These are phyloP conservation scores for Bromus sterilis DNA, from an alignment of 176 grass and related monocot species.

Conservation along the genomic window DNA sequence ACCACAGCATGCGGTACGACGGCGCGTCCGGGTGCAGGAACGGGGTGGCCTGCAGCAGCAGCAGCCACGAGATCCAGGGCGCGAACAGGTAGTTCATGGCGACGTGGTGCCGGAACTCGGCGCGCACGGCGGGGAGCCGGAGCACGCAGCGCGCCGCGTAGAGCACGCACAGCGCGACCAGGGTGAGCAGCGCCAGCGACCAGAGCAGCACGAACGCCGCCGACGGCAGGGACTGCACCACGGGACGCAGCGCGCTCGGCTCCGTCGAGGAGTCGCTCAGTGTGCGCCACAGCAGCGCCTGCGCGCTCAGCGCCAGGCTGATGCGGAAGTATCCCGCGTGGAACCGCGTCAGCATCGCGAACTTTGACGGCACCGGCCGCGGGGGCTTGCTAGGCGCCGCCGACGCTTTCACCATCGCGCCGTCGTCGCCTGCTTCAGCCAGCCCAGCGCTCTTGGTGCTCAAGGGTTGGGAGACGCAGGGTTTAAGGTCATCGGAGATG, in stretches of 20 bases:
- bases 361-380: neutral
- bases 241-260: conserved; percentile 2
- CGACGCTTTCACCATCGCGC: neutral
- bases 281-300: conserved; percentile 87
- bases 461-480: neutral
- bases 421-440: neutral
- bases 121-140: conserved; percentile 51
- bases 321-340: conserved; percentile 94
- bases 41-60: conserved; percentile 69
- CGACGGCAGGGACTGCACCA: conserved; percentile 42
- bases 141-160: conserved; percentile 57
- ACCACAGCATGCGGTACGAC: conserved; percentile 54
- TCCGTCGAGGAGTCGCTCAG: conserved; percentile 42
- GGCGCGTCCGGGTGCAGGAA: conserved; percentile 29
- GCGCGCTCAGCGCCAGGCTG: conserved; percentile 67
- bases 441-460: neutral
- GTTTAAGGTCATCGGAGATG: conserved; percentile 14
- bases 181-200: conserved; percentile 64
- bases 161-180: conserved; percentile 51
- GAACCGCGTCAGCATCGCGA: conserved; percentile 58
- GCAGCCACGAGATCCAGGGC: conserved; percentile 89
- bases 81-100: conserved; percentile 97
- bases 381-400: neutral
- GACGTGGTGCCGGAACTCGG: conserved; percentile 86
- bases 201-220: conserved; percentile 77